These are phyloP conservation scores for Pythium brachiatum DNA, from an alignment of 352 stramenopile genomes.

Conservation along the genomic window DNA sequence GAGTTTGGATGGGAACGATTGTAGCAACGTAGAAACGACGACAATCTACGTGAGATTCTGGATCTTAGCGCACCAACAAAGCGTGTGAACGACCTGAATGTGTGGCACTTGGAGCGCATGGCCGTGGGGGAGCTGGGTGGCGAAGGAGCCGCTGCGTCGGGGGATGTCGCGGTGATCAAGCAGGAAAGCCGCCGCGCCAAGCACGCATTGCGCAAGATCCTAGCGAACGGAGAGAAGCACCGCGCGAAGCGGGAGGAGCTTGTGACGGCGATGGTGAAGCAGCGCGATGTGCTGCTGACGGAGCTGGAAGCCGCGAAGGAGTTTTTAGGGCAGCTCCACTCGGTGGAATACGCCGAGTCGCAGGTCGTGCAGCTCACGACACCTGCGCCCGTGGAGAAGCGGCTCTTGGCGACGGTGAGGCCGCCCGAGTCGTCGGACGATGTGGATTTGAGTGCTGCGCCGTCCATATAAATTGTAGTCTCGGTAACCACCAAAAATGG, in stretches of 20 bases:
- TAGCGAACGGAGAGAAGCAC: constrained; percentile 52
- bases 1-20: not conserved
- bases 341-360: constrained; percentile 36
- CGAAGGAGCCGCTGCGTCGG: constrained; percentile 23
- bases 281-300: constrained; percentile 57
- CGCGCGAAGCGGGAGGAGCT: constrained; percentile 56
- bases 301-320: constrained; percentile 71
- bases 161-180: constrained; percentile 59
- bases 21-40: constrained; percentile 74
- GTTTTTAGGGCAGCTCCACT: constrained; percentile 68
- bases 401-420: constrained; percentile 58
- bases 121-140: constrained; percentile 69
- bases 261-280: constrained; percentile 62
- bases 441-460: constrained; percentile 47
- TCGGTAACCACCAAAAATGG: not conserved
- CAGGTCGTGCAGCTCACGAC: constrained; percentile 45
- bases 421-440: constrained; percentile 36
- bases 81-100: constrained; percentile 61
- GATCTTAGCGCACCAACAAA: constrained; percentile 57
- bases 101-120: constrained; percentile 83
- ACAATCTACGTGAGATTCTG: constrained; percentile 75
- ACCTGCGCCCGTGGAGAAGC: constrained; percentile 59
- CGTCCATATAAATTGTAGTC: constrained; percentile 39
- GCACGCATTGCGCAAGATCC: constrained; percentile 49
- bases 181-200: constrained; percentile 57